Conservation (phyloP, 345 rosid genomes). For the Moricandia arvensis region DNA sequence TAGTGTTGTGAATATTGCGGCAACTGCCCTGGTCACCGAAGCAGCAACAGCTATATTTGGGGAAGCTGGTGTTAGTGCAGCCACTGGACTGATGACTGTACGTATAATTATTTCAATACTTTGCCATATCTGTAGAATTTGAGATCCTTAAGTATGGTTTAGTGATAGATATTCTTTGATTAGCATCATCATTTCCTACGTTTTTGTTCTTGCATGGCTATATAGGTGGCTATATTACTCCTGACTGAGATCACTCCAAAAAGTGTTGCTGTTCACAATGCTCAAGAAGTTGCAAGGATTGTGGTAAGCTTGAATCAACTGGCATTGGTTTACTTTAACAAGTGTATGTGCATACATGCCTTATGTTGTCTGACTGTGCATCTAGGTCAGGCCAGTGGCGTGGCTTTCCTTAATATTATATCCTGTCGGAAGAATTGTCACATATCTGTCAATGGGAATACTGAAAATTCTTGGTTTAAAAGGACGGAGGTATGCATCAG, state of each 20-base stretch:
- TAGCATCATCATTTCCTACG: constrained; percentile 1
- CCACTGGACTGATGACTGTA: constrained; percentile 99
- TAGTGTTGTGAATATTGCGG: constrained; percentile 97
- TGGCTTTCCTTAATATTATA: constrained; percentile 95
- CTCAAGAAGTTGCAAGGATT: constrained; percentile 89
- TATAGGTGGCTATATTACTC: constrained; percentile 86
- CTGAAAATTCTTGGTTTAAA: constrained; percentile 90
- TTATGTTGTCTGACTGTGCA: constrained; percentile 42
- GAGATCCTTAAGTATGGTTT: neutral
- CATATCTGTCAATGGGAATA: constrained; percentile 95
- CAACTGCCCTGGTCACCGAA: constrained; percentile 96
- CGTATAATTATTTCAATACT: constrained; percentile 31
- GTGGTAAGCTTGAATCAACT: constrained; percentile 61
- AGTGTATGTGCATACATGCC: constrained; percentile 24
- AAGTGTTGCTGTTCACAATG: constrained; percentile 96
- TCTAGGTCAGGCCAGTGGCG: constrained; percentile 99
- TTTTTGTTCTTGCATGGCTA: constrained; percentile 15
- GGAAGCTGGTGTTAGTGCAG: constrained; percentile 99
- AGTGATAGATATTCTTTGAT: neutral
- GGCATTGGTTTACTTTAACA: constrained; percentile 5
- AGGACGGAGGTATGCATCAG: constrained; percentile 73
- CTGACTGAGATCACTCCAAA: constrained; percentile 99
- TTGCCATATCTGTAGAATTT: neutral
- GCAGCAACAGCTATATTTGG: constrained; percentile 99
- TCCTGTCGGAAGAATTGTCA: constrained; percentile 94